Base-by-base conservation (phyloP, 306 rosid species). In the Elaeagnus macrophylla region DNA sequence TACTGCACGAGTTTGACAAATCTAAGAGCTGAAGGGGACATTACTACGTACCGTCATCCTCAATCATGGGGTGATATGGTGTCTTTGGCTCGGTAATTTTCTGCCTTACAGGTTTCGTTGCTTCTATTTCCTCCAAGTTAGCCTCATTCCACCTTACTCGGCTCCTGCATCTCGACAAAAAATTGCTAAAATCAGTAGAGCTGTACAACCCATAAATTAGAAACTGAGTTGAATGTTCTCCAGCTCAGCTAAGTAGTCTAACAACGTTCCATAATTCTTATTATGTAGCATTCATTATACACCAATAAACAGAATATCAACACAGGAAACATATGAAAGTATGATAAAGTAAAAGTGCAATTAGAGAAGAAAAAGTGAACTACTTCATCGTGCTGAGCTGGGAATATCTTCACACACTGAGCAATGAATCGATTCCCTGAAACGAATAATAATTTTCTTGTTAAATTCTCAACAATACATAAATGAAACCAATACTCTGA, bases 51-150 rank as follows among this genome's bases (percentile, higher is more conserved):
- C 99, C 79, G 43, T 91, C 95, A 68, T 91, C 96, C 42, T 88
- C 94, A 70, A 87, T 69, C 96, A 91, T 82, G 36, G 81, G 85
- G 67, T 91, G 99, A 77, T 91, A 91, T 38, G 99, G 99, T 39
- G 99, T 91, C 83, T 91, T 91, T 0, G 99, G 99, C 68, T 91
- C 99, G 56, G 94, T 87, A 68, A 91, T 91, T 77, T 91, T 91
- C 89, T 91, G 99, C 79, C 99, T 77, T 66, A 80, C 96, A 58
- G 99, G 99, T 70, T 91, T 91, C 75, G 71, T 87, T 56, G 99
- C 96, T 73, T 91, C 99, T 73, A 91, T 91, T 50, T 82, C 91
- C 57, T 72, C 96, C 64, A 91, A 60, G 77, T 91, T 91, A 51
- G 44, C 83, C 72, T 91, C 99, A 48, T 91, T 81, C 99, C 99